Evolutionary conservation across 2,329 filamentous ascomycete genomes (phyloP).

Genomic region (Penicillium hesseltinei): DNA sequence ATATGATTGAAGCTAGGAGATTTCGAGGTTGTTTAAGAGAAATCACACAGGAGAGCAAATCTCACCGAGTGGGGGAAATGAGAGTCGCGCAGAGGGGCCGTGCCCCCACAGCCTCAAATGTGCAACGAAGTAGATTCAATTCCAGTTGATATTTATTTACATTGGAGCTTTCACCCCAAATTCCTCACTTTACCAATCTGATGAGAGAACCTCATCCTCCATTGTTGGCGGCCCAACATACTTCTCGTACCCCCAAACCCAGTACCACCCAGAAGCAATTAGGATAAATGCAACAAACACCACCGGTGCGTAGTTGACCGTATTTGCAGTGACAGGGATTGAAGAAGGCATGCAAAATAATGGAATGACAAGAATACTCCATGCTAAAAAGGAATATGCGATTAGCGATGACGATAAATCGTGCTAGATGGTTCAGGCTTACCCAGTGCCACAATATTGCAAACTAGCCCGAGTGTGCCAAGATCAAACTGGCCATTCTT

Average conservation of each 20-base stretch:
- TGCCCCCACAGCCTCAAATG: conserved; percentile 1
- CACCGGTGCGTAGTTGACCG: conserved; percentile 70
- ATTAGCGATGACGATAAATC: background rate
- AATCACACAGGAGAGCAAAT: background rate
- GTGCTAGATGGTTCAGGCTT: conserved; percentile 29
- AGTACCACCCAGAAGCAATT: conserved; percentile 65
- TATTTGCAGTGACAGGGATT: conserved; percentile 57
- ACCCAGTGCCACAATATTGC: conserved; percentile 63
- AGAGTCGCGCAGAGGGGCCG: background rate
- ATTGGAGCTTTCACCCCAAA: background rate
- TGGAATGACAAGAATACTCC: conserved; percentile 65
- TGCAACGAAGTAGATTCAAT: background rate
- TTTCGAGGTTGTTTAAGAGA: background rate
- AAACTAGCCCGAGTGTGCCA: conserved; percentile 58
- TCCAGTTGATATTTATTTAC: background rate
- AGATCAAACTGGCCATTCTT: conserved; percentile 45
- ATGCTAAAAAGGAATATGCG: conserved; percentile 32
- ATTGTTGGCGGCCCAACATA: conserved; percentile 22
- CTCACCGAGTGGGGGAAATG: background rate
- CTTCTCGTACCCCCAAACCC: conserved; percentile 65
- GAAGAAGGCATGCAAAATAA: conserved; percentile 58
- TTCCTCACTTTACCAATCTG: background rate
- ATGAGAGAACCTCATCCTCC: conserved; percentile 10
- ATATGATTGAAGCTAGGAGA: background rate
- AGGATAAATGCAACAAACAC: conserved; percentile 65